phyloP scores from a whole-genome alignment of 495 filamentous ascomycete genomes.

The Penicillium antarcticum region DNA sequence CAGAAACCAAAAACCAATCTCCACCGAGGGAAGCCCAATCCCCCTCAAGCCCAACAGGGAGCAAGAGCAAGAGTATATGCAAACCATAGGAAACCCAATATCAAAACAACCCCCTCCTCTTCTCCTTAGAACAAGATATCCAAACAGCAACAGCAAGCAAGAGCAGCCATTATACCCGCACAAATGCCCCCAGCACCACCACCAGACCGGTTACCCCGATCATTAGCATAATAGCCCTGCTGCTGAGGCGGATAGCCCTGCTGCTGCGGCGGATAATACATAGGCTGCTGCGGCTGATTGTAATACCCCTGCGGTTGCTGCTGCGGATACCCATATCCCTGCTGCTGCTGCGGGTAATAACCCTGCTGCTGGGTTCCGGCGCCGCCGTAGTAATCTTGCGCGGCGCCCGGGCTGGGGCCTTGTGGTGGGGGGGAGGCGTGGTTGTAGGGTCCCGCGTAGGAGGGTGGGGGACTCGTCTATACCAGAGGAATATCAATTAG shows the following conservation, averaged over 20 bases:
- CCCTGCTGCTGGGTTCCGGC: slow-evolving; percentile 17
- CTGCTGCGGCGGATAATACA: slow-evolving; percentile 45
- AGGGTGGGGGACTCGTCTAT: slow-evolving; percentile 40
- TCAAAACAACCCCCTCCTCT: neutral
- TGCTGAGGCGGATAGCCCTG: slow-evolving; percentile 40
- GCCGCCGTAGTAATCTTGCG: slow-evolving; percentile 21
- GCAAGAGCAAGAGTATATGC: neutral
- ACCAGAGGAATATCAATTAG: neutral
- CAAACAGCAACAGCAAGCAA: slow-evolving; percentile 55
- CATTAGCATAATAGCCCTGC: slow-evolving; percentile 40
- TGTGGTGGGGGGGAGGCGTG: slow-evolving; percentile 21
- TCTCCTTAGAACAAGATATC: slow-evolving; percentile 47
- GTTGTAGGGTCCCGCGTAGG: slow-evolving; percentile 29
- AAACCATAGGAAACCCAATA: neutral
- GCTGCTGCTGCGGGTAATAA: slow-evolving; percentile 20
- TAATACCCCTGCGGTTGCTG: slow-evolving; percentile 22
- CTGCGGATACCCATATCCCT: slow-evolving; percentile 15
- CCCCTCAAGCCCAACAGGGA: neutral
- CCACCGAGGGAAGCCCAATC: neutral
- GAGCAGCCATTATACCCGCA: slow-evolving; percentile 44
- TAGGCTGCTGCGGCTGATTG: slow-evolving; percentile 31
- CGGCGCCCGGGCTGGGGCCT: slow-evolving; percentile 11
- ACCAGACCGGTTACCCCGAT: slow-evolving; percentile 19
- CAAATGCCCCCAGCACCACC: slow-evolving; percentile 39
- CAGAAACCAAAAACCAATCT: neutral